Conservation (phyloP, 2,329 filamentous ascomycete genomes). For the Simplicillium sp. region DNA sequence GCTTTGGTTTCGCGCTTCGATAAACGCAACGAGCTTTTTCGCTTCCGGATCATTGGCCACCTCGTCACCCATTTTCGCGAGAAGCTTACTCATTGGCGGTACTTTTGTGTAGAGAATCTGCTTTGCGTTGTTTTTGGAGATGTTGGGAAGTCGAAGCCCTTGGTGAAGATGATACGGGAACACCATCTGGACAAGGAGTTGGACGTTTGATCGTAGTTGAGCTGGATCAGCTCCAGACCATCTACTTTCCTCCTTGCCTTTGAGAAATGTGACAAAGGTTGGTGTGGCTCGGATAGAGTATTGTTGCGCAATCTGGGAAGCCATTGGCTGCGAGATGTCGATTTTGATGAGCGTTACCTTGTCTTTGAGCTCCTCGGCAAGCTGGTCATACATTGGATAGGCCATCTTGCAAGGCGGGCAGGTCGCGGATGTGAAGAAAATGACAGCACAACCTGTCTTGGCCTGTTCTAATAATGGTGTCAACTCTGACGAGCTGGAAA, state of each 20-base stretch:
- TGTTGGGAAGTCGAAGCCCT: constrained; percentile 57
- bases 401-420: constrained; percentile 77
- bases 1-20: constrained; percentile 50
- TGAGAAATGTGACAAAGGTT: constrained; percentile 79
- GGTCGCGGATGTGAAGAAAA: constrained; percentile 88
- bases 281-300: constrained; percentile 71
- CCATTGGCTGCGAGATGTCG: constrained; percentile 59
- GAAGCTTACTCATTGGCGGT: constrained; percentile 74
- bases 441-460: constrained; percentile 59
- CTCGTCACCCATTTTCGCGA: constrained; percentile 62
- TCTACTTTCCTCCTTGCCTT: constrained; percentile 63
- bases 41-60: constrained; percentile 50
- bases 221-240: constrained; percentile 71
- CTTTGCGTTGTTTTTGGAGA: constrained; percentile 53
- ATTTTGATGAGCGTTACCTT: constrained; percentile 72
- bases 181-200: constrained; percentile 65
- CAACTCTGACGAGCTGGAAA: constrained; percentile 34
- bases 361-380: constrained; percentile 62
- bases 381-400: constrained; percentile 72
- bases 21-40: constrained; percentile 57
- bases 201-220: constrained; percentile 61
- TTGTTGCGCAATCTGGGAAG: constrained; percentile 51
- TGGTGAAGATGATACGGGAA: constrained; percentile 69
- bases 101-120: constrained; percentile 68
- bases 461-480: constrained; percentile 41